Conservation (phyloP, 1,284 basidiomycete species). For the Sanguinoderma infundibulare region DNA sequence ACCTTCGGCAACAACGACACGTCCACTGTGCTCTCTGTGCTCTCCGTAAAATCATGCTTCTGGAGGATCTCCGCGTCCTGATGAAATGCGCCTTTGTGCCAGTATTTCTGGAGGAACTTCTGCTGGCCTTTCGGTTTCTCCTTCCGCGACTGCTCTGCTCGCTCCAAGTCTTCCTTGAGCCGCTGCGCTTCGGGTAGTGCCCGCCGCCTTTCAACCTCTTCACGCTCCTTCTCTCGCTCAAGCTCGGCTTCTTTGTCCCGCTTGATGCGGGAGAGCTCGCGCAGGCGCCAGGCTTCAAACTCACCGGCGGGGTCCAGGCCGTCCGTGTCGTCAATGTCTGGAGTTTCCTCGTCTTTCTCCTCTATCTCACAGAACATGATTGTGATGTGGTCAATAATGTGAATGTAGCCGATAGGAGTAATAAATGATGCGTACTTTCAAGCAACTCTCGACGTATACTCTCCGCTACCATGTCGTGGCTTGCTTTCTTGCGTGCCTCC, state of each 20-base stretch:
- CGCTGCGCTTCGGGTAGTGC: conserved; percentile 93
- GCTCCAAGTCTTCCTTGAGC: conserved; percentile 88
- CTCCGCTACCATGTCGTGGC: conserved; percentile 87
- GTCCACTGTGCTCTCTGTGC: conserved; percentile 87
- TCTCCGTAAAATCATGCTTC: conserved; percentile 86
- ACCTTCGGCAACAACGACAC: conserved; percentile 88
- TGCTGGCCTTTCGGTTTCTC: conserved; percentile 89
- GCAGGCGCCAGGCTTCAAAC: conserved; percentile 94
- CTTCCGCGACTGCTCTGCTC: conserved; percentile 78
- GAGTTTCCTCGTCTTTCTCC: conserved; percentile 81
- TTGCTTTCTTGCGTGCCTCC: conserved; percentile 78
- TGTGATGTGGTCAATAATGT: neutral
- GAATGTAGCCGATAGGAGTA: neutral
- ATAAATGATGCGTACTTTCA: conserved; percentile 62
- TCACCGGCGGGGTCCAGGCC: conserved; percentile 89
- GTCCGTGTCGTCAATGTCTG: conserved; percentile 95
- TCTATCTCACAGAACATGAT: conserved; percentile 49
- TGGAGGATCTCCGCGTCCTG: conserved; percentile 92
- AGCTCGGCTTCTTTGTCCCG: conserved; percentile 88
- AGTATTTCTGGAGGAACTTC: conserved; percentile 97
- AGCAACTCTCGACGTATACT: conserved; percentile 84
- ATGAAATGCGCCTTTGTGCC: conserved; percentile 99
- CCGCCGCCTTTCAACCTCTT: conserved; percentile 89
- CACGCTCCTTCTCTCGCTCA: conserved; percentile 79
- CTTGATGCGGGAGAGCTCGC: conserved; percentile 91